Base-by-base conservation (phyloP, 2,329 filamentous ascomycete genomes). In the Aspergillus piperis region DNA sequence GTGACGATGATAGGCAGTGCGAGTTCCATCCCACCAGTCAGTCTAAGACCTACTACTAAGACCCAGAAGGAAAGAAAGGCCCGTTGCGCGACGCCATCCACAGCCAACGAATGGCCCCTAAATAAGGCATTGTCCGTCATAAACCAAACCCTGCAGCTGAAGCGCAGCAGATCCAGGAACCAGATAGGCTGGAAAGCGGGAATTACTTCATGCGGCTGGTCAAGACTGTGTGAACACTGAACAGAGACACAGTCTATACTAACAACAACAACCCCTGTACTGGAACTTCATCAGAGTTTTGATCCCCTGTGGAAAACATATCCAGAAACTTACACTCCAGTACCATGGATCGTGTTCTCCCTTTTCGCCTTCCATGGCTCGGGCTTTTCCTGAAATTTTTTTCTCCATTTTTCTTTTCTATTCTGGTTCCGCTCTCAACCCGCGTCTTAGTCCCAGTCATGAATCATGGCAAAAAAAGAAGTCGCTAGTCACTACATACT, bases 401-500 rank as follows among this genome's bases (percentile, higher is more conserved):
- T 30, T 27, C 27, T 15, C 52, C 52, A n/a, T 19, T 19, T 44
- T 55, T 55, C 53, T 55, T 44, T 55, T 55, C 53, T 55, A 55
- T 55, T 55, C 42, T 55, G 39, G 39, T 47, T 44, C 7, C 19
- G 42, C n/a, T 25, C 30, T 44, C 25, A 27, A 15, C 52, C 52
- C 23, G 32, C 13, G n/a, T 32, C 21, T 15, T 36, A 41, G 21
- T 23, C 32, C 32, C 5, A 13, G 32, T 36, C 32, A 15, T 36
- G 32, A 36, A 36, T 36, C 32, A 36, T 15, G 36, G 42, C 7
- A 27, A 27, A 27, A 27, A 8, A 11, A 19, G 15, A 42, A 23
- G 2, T 17, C 21, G 30, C 21, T n/a, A 39, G 2, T 17, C 21
- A 19, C 21, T n/a, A 39, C n/a, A 30, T 54, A 17, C 52, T 42